Evolutionary conservation across 192 early-diverging fungal genomes (phyloP), one percentile per base, ranked within the genome.

Genomic region (Glomus cerebriforme): DNA sequence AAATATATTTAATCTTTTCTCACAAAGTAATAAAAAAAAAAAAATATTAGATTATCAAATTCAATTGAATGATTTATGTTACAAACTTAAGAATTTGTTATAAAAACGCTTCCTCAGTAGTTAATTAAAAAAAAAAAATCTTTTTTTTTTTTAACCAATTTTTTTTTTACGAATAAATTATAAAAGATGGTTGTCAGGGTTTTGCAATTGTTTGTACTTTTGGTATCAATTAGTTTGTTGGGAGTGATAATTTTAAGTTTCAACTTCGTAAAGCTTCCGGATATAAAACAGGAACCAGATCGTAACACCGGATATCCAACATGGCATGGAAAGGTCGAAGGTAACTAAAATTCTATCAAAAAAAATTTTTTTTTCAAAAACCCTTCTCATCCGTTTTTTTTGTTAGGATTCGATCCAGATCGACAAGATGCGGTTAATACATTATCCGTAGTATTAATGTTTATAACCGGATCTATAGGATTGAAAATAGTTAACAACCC

Each of bases 251-350:
- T 19, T n/a, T 54, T 54, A 54, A 54, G 49, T 22, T 19, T 27
- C 75, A n/a, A 15, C 10, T 60, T 67, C 63, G 27, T 26, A 72
- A 19, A 39, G 10, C 5, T 80, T 76, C 19, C 49, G 22, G 4
- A 54, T 4, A 54, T 54, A n/a, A 8, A 54, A 54, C 71, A 22
- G 15, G 8, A 9, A 26, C 24, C n/a, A 13, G 9, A 49, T 47
- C 71, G 71, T 24, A 29, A 45, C 1, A 73, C 71, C 58, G 43
- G 45, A 22, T 73, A 73, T 73, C 24, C 45, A 6, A 29, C 71
- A 29, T 73, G 71, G 71, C 71, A 49, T 54, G 22, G 17, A 13
- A 15, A 27, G 17, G 0, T 54, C 8, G 9, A 73, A 29, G 71
- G 71, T 73, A 9, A 49, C 12, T 73, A 49, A 31, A n/a, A 39